These are phyloP conservation scores for Rhynchosporium graminicola DNA, from an alignment of 2,329 filamentous ascomycete species.

Conservation along the genomic window DNA sequence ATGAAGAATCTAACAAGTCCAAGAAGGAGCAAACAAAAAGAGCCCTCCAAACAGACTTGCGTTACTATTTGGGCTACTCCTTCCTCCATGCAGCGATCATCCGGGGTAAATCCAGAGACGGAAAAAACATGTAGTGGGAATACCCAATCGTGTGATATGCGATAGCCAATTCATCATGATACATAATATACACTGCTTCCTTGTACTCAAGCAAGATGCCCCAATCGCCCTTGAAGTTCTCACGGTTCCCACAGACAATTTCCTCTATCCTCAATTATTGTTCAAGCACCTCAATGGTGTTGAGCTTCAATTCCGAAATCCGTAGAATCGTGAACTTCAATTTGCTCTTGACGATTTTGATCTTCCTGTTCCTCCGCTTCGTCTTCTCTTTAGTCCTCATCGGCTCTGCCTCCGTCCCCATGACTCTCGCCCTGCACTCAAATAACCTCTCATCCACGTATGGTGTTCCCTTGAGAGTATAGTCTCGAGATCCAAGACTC, in stretches of 20 bases:
- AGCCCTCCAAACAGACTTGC: slow-evolving; percentile 1
- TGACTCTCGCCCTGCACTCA: slow-evolving; percentile 80
- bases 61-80: background rate
- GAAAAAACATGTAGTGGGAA: background rate
- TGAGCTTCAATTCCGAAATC: slow-evolving; percentile 71
- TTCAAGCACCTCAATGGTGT: slow-evolving; percentile 46
- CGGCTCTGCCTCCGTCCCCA: slow-evolving; percentile 81
- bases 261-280: slow-evolving; percentile 13
- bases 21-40: background rate
- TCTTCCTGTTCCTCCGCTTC: slow-evolving; percentile 73
- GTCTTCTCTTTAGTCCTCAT: slow-evolving; percentile 78
- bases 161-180: slow-evolving; percentile 7
- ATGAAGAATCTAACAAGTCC: background rate
- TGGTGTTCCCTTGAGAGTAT: slow-evolving; percentile 79
- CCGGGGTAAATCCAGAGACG: background rate
- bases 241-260: background rate
- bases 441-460: slow-evolving; percentile 83
- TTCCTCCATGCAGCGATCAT: background rate
- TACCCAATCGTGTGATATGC: background rate
- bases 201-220: slow-evolving; percentile 7
- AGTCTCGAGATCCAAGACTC: slow-evolving; percentile 82
- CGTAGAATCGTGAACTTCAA: slow-evolving; percentile 83
- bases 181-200: slow-evolving; percentile 15
- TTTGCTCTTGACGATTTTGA: slow-evolving; percentile 82
- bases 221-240: background rate